Evolutionary conservation across 441 rosid species (phyloP).

Genomic region (Jatropha podagrica): DNA sequence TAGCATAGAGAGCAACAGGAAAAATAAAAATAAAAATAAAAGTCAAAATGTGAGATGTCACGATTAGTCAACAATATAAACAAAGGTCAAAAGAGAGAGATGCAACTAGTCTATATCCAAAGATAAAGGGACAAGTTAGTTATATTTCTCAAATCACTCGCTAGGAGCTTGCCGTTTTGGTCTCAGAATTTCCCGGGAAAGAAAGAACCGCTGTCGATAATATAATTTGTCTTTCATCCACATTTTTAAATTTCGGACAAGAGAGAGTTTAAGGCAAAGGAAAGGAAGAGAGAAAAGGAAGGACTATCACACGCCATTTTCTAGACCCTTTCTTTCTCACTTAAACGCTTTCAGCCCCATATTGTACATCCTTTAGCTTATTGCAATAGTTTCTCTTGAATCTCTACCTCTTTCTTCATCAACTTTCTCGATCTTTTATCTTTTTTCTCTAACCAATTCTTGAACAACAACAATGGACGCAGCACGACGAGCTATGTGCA

Average conservation of each 20-base stretch:
- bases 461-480: conserved; percentile 22
- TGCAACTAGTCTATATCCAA: no score
- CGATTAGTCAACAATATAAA: no score
- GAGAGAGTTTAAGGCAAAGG: not conserved
- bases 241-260: not conserved
- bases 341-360: not conserved
- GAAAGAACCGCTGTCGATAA: conserved; percentile 4
- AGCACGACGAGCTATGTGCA: conserved; percentile 25
- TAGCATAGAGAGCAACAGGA: no score
- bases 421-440: not conserved
- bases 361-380: not conserved
- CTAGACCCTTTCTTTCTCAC: not conserved
- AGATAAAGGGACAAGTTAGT: no score
- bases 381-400: not conserved
- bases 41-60: no score
- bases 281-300: not conserved
- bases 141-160: no score
- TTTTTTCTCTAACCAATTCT: not conserved
- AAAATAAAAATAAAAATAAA: no score
- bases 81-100: no score
- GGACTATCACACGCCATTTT: not conserved
- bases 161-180: not conserved
- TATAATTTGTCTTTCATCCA: not conserved
- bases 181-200: not conserved
- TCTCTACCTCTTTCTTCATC: not conserved